Evolutionary conservation across 352 stramenopile species (phyloP), one percentile per base, ranked within the genome.

Genomic region (Globisporangium uncinulatum): DNA sequence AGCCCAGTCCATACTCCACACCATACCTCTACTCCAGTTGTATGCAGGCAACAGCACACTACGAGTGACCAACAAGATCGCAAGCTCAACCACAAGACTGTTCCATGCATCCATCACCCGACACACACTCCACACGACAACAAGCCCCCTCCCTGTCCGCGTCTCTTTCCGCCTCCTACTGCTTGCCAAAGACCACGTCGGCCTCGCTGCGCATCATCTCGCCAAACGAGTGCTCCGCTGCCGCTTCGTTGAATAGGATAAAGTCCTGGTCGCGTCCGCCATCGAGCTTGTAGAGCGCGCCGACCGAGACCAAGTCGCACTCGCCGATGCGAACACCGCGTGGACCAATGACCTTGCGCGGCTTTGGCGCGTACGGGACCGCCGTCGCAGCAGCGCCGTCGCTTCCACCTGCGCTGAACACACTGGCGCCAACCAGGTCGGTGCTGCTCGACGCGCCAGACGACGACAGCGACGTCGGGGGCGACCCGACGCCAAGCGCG

Each of bases 131-230:
- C n/a, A n/a, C n/a, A n/a, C n/a, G n/a, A n/a, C n/a, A n/a, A 44
- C 13, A 6, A 44, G 13, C 39, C 13, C 39, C 39, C 13, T 44
- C 13, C 4, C 17, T 8, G 1, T 42, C 13, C 14, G 1, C 15
- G 3, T 51, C 6, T 39, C 17, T 11, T 36, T 51, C 5, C 24
- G 7, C 6, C 39, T 24, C 11, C n/a, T 62, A 62, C 57, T 39
- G 34, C 34, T 62, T 62, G 57, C 1, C 31, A 34, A 54, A 63
- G 17, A 46, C 45, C 21, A 87, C 46, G 58, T 88, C 80, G 11
- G 76, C 86, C 58, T 89, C 83, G 67, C 86, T 89, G 47, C 74
- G 83, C 63, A 88, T 86, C 60, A 89, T 78, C 32, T 91, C 74
- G 3, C 79, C 76, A 49, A 93, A 91, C 11, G 69, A 63, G 47